These are phyloP conservation scores for Allium cepa DNA, from an alignment of 106 monocot genomes.

Conservation along the genomic window DNA sequence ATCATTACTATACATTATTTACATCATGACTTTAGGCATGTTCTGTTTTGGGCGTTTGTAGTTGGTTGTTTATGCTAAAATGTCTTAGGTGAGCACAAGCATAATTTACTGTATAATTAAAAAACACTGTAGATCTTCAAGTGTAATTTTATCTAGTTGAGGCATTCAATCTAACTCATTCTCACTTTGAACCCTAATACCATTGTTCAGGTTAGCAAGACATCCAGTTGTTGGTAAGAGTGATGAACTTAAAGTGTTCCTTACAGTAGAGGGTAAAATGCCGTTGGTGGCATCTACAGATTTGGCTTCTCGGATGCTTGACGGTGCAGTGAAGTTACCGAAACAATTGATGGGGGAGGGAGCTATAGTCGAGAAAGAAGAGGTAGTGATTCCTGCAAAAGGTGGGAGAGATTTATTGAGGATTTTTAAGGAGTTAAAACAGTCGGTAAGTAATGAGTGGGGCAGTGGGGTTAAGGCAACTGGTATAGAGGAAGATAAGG, in stretches of 20 bases:
- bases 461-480: constrained; percentile 42
- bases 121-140: too few relatives aligned
- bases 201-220: too few relatives aligned
- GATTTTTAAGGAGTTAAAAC: constrained; percentile 91
- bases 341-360: constrained; percentile 57
- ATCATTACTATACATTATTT: too few relatives aligned
- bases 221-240: constrained; percentile 63
- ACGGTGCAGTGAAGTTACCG: constrained; percentile 63
- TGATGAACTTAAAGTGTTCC: constrained; percentile 69
- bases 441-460: constrained; percentile 71
- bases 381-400: constrained; percentile 72
- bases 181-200: too few relatives aligned
- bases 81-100: too few relatives aligned
- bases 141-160: too few relatives aligned
- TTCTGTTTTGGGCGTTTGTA: too few relatives aligned
- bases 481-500: constrained; percentile 73
- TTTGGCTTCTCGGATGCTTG: constrained; percentile 72
- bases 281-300: constrained; percentile 52
- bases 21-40: too few relatives aligned
- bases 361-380: constrained; percentile 37
- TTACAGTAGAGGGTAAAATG: constrained; percentile 58
- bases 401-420: constrained; percentile 75
- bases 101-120: too few relatives aligned
- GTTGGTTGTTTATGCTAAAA: too few relatives aligned
- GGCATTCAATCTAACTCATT: too few relatives aligned